Evolutionary conservation across 768 basidiomycete genomes (phyloP), one percentile per base, ranked within the genome.

Genomic region (Xerocomellus intermedius): DNA sequence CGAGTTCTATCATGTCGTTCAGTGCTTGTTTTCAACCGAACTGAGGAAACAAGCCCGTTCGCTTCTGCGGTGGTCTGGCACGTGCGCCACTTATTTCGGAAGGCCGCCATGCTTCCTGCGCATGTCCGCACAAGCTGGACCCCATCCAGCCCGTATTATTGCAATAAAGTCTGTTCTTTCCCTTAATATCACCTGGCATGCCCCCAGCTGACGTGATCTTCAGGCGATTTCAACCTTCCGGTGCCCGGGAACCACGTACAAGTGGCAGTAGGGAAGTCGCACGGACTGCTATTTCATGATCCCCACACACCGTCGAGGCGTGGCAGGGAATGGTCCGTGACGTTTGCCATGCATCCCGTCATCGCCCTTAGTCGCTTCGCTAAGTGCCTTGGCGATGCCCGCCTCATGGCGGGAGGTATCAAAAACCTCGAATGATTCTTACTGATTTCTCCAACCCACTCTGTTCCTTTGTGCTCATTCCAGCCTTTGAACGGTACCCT

Each of bases 321-420:
- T 69, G 67, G 63, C 61, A 58, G 38, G 56, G 68, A 65, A 67
- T 65, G 67, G 45, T 59, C 42, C 16, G 41, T 64, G 57, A 64
- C 58, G 58, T 64, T 58, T 52, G 4, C 39, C 59, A 58, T 55
- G 67, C 60, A 50, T 35, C 56, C 56, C 50, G 0, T 64, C 67
- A 69, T 60, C 68, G 67, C 67, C 65, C 47, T 57, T 51, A 28
- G 58, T 66, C 67, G 61, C 56, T 63, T 69, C 67, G 63, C 55
- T 41, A 66, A 55, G 39, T 55, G 24, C 37, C 39, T 61, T 65
- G 67, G 65, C 67, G 68, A 63, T 69, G 65, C 57, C 51, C 58
- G 67, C 67, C 67, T 60, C 59, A 37, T 60, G 67, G 68, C 36
- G 33, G 12, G 38, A 54, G 65, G 59, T 69, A 69, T 69, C 67